These are phyloP conservation scores for Fusarium bactridioides DNA, from an alignment of 2,329 filamentous ascomycete genomes.

Conservation along the genomic window DNA sequence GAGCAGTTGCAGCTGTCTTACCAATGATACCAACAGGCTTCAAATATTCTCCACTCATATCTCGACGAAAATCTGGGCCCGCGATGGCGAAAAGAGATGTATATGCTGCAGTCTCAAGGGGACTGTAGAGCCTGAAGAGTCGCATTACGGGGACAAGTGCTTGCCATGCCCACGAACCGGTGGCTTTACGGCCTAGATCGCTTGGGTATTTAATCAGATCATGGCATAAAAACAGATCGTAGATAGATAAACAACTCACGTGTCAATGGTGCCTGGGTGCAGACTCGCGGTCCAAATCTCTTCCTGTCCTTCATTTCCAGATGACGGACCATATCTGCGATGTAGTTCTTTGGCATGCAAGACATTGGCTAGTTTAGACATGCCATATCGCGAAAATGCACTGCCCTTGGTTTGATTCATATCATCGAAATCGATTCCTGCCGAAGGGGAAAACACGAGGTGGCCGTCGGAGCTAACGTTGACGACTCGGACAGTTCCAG, in stretches of 20 bases:
- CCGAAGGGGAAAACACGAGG: not conserved
- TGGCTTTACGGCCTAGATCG: not conserved
- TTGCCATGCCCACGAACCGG: not conserved
- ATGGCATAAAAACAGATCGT: not conserved
- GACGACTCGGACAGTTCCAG: conserved; percentile 18
- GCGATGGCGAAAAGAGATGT: not conserved
- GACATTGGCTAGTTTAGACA: conserved; percentile 23
- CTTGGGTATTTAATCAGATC: not conserved
- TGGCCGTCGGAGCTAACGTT: conserved; percentile 22
- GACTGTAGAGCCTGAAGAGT: not conserved
- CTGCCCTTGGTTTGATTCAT: not conserved
- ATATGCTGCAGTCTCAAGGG: not conserved
- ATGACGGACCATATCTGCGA: conserved; percentile 2
- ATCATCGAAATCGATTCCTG: conserved; percentile 13
- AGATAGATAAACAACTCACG: not conserved
- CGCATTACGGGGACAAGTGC: not conserved
- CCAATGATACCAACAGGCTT: not conserved
- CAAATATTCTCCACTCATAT: not conserved
- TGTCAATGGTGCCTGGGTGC: conserved; percentile 17
- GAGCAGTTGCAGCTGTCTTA: not conserved
- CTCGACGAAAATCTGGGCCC: not conserved
- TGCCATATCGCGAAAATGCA: conserved; percentile 2
- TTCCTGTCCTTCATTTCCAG: not conserved
- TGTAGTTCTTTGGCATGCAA: conserved; percentile 21
- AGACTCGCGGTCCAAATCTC: conserved; percentile 18